A percentile compares a stretch with the other conserved stretches of the same genome.
These are phyloP conservation scores for Pleurotus sapidus DNA, from an alignment of 768 basidiomycete species.

Conservation along the genomic window DNA sequence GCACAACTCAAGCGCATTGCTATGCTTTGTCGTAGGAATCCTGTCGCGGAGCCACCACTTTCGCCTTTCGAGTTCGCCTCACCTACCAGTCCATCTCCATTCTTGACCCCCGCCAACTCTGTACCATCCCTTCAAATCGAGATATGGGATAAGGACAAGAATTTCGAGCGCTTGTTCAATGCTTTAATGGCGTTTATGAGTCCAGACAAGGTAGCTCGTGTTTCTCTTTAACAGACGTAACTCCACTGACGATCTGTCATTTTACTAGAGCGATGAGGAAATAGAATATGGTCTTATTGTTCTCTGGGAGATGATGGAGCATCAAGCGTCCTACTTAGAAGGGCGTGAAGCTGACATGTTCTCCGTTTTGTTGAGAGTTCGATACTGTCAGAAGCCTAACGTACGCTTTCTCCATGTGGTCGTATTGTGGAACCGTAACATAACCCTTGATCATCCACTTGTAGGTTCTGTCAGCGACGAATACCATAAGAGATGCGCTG, in stretches of 20 bases:
- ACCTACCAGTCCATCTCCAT: slow-evolving; percentile 58
- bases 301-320: slow-evolving; percentile 80
- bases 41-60: slow-evolving; percentile 47
- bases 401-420: slow-evolving; percentile 38
- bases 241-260: no score
- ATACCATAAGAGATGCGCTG: slow-evolving; percentile 73
- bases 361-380: slow-evolving; percentile 62
- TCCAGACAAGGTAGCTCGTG: slow-evolving; percentile 51
- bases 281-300: slow-evolving; percentile 80
- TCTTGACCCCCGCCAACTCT: slow-evolving; percentile 35
- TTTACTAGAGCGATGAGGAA: slow-evolving; percentile 52
- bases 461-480: slow-evolving; percentile 82
- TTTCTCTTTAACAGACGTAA: no score
- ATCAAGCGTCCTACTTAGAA: slow-evolving; percentile 71
- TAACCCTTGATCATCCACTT: slow-evolving; percentile 6
- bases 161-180: slow-evolving; percentile 68
- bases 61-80: slow-evolving; percentile 27
- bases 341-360: slow-evolving; percentile 80
- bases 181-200: slow-evolving; percentile 64
- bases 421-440: not conserved
- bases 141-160: slow-evolving; percentile 72
- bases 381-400: slow-evolving; percentile 69
- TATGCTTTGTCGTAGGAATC: slow-evolving; percentile 58
- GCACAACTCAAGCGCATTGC: slow-evolving; percentile 64
- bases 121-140: slow-evolving; percentile 46